Evolutionary conservation across 1,139 yeast species (phyloP).

Genomic region (Magnusiomyces magnusii): DNA sequence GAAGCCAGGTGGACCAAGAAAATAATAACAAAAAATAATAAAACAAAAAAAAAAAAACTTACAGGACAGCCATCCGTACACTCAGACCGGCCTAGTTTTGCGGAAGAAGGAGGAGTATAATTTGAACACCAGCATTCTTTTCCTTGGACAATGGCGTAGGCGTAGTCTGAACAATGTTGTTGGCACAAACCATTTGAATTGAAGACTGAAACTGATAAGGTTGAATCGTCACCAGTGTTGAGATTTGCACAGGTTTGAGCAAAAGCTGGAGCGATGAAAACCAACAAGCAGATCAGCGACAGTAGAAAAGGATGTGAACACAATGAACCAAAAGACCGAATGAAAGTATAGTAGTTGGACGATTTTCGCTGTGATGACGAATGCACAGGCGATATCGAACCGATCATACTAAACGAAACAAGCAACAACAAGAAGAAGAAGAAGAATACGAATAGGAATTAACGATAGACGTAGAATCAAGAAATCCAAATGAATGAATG

Average conservation of each 20-base stretch:
- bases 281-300: background rate
- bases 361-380: no score
- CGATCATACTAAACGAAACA: no score
- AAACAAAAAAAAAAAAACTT: slow-evolving; percentile 3
- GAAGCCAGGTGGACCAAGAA: background rate
- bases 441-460: no score
- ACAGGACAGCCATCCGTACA: slow-evolving; percentile 48
- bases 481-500: no score
- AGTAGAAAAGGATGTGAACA: no score
- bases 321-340: no score
- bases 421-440: no score
- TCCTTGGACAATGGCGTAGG: slow-evolving; percentile 49
- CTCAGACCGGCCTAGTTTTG: slow-evolving; percentile 26
- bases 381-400: no score
- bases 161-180: slow-evolving; percentile 44
- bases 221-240: slow-evolving; percentile 37
- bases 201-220: slow-evolving; percentile 29
- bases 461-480: no score
- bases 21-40: background rate
- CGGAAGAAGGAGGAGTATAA: slow-evolving; percentile 39
- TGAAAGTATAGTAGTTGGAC: no score
- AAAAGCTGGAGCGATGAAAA: slow-evolving; percentile 9
- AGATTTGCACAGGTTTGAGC: slow-evolving; percentile 40
- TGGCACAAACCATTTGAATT: slow-evolving; percentile 53
- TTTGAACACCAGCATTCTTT: slow-evolving; percentile 57